Conservation (phyloP, 805 yeast species). For the Wickerhamomyces sydowiorum region DNA sequence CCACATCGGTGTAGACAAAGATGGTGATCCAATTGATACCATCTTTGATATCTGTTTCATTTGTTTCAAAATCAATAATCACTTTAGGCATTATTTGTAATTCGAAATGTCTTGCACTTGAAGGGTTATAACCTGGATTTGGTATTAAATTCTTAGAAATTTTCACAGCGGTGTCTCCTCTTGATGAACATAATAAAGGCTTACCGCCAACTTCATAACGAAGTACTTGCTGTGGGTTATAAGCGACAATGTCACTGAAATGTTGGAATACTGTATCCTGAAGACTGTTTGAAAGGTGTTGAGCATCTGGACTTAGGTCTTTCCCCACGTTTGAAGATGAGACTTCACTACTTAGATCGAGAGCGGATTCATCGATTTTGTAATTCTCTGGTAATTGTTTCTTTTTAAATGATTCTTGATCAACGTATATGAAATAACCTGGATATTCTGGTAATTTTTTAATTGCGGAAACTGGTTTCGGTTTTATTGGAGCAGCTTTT, state of each 20-base stretch:
- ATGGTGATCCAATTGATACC: conserved; percentile 99
- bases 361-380: conserved; percentile 45
- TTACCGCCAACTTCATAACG: conserved; percentile 77
- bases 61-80: conserved; percentile 71
- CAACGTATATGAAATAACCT: conserved; percentile 67
- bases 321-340: conserved; percentile 18
- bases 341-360: conserved; percentile 36
- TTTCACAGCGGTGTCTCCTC: conserved; percentile 46
- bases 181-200: conserved; percentile 66
- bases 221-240: conserved; percentile 82
- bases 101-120: conserved; percentile 63
- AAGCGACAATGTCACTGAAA: conserved; percentile 68
- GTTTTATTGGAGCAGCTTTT: conserved; percentile 18
- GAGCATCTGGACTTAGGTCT: conserved; percentile 34
- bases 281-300: conserved; percentile 46
- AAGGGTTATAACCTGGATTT: conserved; percentile 53
- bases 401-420: conserved; percentile 58
- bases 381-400: conserved; percentile 46
- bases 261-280: conserved; percentile 66
- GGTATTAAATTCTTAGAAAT: conserved; percentile 43
- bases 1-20: conserved; percentile 68
- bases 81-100: conserved; percentile 93
- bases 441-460: conserved; percentile 45
- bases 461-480: conserved; percentile 15
- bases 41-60: conserved; percentile 35